Evolutionary conservation across 2,329 filamentous ascomycete genomes (phyloP).

Genomic region (Thelonectria blattea): DNA sequence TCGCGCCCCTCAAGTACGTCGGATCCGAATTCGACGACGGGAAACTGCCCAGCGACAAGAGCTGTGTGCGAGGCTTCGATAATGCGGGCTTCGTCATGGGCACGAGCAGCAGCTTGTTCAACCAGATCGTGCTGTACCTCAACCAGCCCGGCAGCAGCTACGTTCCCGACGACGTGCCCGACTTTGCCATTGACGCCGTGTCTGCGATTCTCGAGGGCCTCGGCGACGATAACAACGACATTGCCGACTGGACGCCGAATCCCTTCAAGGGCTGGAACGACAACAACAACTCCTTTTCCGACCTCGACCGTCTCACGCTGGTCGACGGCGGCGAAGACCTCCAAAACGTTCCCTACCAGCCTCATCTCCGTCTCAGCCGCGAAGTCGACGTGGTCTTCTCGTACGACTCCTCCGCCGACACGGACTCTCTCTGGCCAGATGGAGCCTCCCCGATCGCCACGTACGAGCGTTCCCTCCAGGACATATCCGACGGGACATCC

Average conservation of each 20-base stretch:
- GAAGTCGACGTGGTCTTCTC: constrained; percentile 68
- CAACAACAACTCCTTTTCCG: constrained; percentile 48
- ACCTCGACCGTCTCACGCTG: constrained; percentile 66
- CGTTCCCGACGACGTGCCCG: constrained; percentile 55
- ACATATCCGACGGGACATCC: constrained; percentile 58
- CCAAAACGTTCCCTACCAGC: constrained; percentile 82
- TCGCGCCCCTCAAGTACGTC: constrained; percentile 64
- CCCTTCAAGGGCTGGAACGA: constrained; percentile 61
- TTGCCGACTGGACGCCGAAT: constrained; percentile 72
- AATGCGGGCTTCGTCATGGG: constrained; percentile 83
- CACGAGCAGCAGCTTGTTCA: constrained; percentile 83
- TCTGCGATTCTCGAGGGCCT: constrained; percentile 58
- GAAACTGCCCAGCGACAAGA: constrained; percentile 50
- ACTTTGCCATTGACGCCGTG: constrained; percentile 53
- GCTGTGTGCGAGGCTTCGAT: constrained; percentile 70
- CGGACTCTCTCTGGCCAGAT: constrained; percentile 62
- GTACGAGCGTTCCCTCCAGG: constrained; percentile 57
- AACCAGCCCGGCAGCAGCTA: constrained; percentile 52
- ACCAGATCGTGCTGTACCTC: constrained; percentile 74
- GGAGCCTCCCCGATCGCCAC: constrained; percentile 64
- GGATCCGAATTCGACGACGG: constrained; percentile 64
- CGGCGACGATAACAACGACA: constrained; percentile 71
- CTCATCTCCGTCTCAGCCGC: constrained; percentile 56
- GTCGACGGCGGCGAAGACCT: constrained; percentile 82
- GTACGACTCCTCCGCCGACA: constrained; percentile 69